phyloP scores from a whole-genome alignment of 805 yeast species.

The Saccharomycopsis lassenensis region DNA sequence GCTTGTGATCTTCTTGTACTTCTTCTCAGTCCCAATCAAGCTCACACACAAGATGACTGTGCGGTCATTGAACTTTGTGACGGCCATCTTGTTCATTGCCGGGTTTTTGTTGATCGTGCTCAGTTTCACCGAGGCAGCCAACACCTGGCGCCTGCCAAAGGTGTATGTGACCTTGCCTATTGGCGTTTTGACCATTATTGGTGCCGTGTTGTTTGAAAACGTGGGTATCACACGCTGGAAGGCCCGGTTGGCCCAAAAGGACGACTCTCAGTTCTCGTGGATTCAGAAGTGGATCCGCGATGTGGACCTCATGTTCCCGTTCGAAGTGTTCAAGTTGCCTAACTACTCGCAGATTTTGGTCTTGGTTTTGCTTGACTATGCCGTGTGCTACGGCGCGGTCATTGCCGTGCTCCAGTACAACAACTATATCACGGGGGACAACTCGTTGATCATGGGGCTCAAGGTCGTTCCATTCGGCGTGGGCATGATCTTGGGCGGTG shows the following conservation, averaged over 20 bases:
- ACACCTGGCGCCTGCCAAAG: constrained; percentile 30
- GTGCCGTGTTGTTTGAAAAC: constrained; percentile 25
- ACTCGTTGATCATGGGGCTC: constrained; percentile 28
- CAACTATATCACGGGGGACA: constrained; percentile 21
- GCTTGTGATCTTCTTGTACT: constrained; percentile 20
- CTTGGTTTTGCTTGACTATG: constrained; percentile 26
- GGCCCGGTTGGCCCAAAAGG: too few species aligned
- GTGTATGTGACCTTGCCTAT: constrained; percentile 32
- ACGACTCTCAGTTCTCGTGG: too few species aligned
- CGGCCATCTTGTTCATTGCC: constrained; percentile 28
- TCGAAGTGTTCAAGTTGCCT: constrained; percentile 21
- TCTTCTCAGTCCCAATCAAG: constrained; percentile 22
- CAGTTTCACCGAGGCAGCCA: constrained; percentile 37
- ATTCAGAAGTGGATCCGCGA: too few species aligned
- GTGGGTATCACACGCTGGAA: too few species aligned
- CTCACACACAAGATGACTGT: too few species aligned
- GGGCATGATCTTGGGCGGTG: constrained; percentile 24
- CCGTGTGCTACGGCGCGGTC: too few species aligned
- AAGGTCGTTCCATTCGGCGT: constrained; percentile 27
- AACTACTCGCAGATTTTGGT: constrained; percentile 23
- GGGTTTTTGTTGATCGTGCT: constrained; percentile 30
- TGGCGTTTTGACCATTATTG: constrained; percentile 26
- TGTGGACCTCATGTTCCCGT: constrained; percentile 23
- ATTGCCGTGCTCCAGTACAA: constrained; percentile 26
- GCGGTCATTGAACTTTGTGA: constrained; percentile 26